Base-by-base conservation (phyloP, 768 basidiomycete genomes). In the Tylopilus cervinicoccineus region DNA sequence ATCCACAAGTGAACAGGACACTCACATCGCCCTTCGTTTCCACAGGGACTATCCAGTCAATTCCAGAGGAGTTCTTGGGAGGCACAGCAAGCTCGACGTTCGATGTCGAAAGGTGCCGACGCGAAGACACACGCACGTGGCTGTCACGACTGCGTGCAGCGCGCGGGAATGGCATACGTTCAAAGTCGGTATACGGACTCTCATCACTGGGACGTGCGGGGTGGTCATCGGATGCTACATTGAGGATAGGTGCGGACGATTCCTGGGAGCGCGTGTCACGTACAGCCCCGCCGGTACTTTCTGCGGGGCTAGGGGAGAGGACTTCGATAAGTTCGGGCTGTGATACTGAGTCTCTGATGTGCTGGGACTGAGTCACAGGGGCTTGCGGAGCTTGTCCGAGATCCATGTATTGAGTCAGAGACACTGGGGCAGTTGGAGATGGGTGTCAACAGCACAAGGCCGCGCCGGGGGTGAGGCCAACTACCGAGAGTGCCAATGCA, bases 11-110 rank as follows among this genome's bases (percentile, higher is more conserved):
- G 6, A 4, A 28, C 22, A 23, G 2, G 28, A 8, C 12, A 54
- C 66, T 39, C 38, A 63, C 66, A 5, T 12, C 31, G 6, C 9
- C 14, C 43, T 55, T 68, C 16, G 45, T 51, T 5, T 65, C 37
- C 28, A 61, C 36, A 2, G 65, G 65, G 9, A 67, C 57, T 39
- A 67, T 63, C 52, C 53, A 57, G 40, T 66, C 65, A 10, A 66
- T 27, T 4, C 44, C 57, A 14, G 55, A 48, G 8, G n/a, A 2
- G 19, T 38, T 37, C 6, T 5, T 26, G 22, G 17, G 17, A 7
- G 17, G 17, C 20, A 16, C 4, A 20, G 5, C 2, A 20, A 37
- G 20, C 9, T 22, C 36, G 6, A 4, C 5, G 36, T 37, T 37
- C n/a, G 36, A 37, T 7, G 36, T 36, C 2, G n/a, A n/a, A n/a